Percentiles rank a stretch among this genome's conserved stretches.
Evolutionary conservation across 1,139 yeast species (phyloP).

Genomic region (Yamadazyma membranifaciens): DNA sequence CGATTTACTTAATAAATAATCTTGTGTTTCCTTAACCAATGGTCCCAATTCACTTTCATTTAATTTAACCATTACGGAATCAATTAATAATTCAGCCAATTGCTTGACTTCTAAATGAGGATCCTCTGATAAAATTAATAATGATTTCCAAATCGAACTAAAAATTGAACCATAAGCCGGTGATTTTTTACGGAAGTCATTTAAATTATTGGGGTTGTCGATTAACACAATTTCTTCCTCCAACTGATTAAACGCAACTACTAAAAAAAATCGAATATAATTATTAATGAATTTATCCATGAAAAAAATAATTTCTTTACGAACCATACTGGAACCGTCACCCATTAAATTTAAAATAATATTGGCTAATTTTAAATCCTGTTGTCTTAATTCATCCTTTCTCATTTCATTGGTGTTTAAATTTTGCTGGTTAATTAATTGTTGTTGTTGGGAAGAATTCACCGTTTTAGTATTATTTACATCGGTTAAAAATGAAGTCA

Average conservation of each 20-base stretch:
- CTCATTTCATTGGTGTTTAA: constrained; percentile 22
- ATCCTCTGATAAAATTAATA: constrained; percentile 80
- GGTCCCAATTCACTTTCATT: constrained; percentile 67
- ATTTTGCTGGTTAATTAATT: constrained; percentile 23
- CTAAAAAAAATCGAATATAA: constrained; percentile 73
- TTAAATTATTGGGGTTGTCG: constrained; percentile 58
- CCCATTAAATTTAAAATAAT: constrained; percentile 52
- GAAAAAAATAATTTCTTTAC: constrained; percentile 80
- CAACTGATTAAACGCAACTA: constrained; percentile 83
- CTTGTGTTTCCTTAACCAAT: constrained; percentile 64
- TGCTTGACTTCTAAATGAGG: constrained; percentile 82
- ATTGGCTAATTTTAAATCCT: constrained; percentile 52
- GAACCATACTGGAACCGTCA: constrained; percentile 87
- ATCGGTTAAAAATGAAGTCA: constrained; percentile 67
- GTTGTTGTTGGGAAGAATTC: constrained; percentile 17
- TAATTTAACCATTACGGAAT: constrained; percentile 65
- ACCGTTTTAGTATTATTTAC: constrained; percentile 5
- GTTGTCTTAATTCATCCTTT: constrained; percentile 51
- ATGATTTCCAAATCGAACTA: constrained; percentile 83
- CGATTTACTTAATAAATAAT: constrained; percentile 54
- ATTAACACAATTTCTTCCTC: constrained; percentile 75
- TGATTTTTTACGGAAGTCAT: constrained; percentile 57
- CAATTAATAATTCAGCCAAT: constrained; percentile 73
- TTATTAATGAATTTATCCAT: constrained; percentile 71
- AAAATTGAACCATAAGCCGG: constrained; percentile 88